phyloP scores from a whole-genome alignment of 345 rosid genomes.

The Populus ilicifolia region DNA sequence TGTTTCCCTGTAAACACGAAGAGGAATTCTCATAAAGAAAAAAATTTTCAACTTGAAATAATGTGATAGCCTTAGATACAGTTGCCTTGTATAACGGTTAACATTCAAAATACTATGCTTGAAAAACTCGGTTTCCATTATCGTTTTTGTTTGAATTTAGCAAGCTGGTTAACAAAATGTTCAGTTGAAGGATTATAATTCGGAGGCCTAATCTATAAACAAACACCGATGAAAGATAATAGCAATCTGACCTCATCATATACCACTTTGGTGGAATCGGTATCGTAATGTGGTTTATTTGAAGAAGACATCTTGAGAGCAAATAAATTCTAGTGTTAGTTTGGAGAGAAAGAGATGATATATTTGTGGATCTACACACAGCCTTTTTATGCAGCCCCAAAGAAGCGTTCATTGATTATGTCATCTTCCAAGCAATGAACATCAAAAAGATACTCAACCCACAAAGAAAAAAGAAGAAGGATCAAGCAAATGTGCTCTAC shows the following conservation, averaged over 20 bases:
- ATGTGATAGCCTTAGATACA: too few species aligned
- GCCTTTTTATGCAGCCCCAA: background rate
- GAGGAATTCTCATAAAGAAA: background rate
- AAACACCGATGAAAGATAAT: background rate
- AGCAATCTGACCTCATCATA: background rate
- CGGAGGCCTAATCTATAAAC: too few species aligned
- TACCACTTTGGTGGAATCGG: rapidly evolving
- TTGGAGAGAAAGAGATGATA: background rate
- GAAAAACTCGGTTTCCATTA: too few species aligned
- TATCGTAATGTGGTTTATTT: background rate
- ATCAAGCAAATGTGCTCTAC: background rate
- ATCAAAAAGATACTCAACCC: too few species aligned
- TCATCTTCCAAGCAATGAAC: too few species aligned
- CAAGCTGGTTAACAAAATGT: background rate
- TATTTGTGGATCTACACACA: background rate
- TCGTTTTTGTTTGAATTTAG: background rate
- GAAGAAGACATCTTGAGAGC: background rate
- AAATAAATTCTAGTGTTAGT: background rate
- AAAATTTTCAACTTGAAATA: background rate
- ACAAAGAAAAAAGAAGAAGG: background rate
- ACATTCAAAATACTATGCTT: too few species aligned
- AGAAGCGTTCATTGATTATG: background rate
- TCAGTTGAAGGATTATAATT: background rate
- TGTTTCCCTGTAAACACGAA: background rate
- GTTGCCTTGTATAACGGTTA: too few species aligned